Evolutionary conservation across 495 filamentous ascomycete species (phyloP).

Genomic region (Aspergillus saccharolyticus): DNA sequence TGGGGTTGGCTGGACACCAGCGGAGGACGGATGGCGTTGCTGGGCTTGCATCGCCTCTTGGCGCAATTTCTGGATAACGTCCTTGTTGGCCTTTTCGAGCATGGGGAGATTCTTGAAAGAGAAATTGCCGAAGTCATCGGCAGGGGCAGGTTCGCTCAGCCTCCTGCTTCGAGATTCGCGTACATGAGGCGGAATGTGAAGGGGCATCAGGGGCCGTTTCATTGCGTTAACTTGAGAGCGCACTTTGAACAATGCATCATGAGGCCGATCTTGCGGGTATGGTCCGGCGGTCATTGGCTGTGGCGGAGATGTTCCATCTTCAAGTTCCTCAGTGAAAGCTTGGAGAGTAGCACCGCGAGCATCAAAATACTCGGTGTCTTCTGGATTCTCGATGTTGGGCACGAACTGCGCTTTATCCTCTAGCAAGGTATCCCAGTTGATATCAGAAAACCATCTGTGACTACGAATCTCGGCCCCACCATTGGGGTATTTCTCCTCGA

Average conservation of each 20-base stretch:
- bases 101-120: slow-evolving; percentile 96
- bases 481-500: slow-evolving; percentile 66
- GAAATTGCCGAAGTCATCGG: slow-evolving; percentile 94
- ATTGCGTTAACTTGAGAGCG: slow-evolving; percentile 75
- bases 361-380: slow-evolving; percentile 98
- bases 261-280: slow-evolving; percentile 66
- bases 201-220: slow-evolving; percentile 86
- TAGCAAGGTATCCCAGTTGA: slow-evolving; percentile 85
- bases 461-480: slow-evolving; percentile 86
- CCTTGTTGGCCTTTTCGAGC: slow-evolving; percentile 96
- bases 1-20: slow-evolving; percentile 9
- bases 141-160: slow-evolving; percentile 80
- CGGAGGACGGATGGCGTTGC: slow-evolving; percentile 30
- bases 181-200: slow-evolving; percentile 95
- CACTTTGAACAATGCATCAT: slow-evolving; percentile 89
- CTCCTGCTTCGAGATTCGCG: slow-evolving; percentile 73
- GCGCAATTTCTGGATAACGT: slow-evolving; percentile 91
- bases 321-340: slow-evolving; percentile 85
- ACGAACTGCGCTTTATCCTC: slow-evolving; percentile 94
- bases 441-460: slow-evolving; percentile 82
- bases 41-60: slow-evolving; percentile 77
- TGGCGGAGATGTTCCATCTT: slow-evolving; percentile 74
- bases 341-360: slow-evolving; percentile 83
- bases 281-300: slow-evolving; percentile 50
- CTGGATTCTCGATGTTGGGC: slow-evolving; percentile 86